These are phyloP conservation scores for Mimosa pudica DNA, from an alignment of 306 rosid species.

Conservation along the genomic window DNA sequence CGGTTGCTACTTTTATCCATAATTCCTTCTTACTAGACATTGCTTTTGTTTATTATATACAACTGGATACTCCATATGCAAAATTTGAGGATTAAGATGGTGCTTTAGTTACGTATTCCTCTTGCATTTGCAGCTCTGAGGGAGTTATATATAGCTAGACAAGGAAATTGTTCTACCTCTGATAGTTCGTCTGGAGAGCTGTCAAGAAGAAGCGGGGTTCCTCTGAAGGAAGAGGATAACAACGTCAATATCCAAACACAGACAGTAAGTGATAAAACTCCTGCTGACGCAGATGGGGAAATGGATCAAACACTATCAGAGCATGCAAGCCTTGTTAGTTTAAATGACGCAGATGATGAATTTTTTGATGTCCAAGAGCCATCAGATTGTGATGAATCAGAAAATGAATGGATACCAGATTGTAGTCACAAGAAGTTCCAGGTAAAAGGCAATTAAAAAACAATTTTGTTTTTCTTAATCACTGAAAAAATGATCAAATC, in stretches of 20 bases:
- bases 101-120: slow-evolving; percentile 29
- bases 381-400: slow-evolving; percentile 58
- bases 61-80: slow-evolving; percentile 5
- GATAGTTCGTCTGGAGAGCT: slow-evolving; percentile 60
- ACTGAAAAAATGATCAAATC: slow-evolving; percentile 25
- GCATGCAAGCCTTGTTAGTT: slow-evolving; percentile 53
- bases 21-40: slow-evolving; percentile 16
- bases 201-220: slow-evolving; percentile 42
- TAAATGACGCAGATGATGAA: slow-evolving; percentile 69
- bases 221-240: slow-evolving; percentile 46
- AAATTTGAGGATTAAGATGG: slow-evolving; percentile 23
- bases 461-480: slow-evolving; percentile 19
- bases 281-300: slow-evolving; percentile 42
- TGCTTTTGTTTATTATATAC: slow-evolving; percentile 24
- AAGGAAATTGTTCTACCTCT: slow-evolving; percentile 53
- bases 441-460: slow-evolving; percentile 40
- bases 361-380: slow-evolving; percentile 91
- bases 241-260: slow-evolving; percentile 45
- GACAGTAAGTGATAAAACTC: slow-evolving; percentile 41
- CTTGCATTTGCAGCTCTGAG: slow-evolving; percentile 67
- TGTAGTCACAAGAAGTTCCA: slow-evolving; percentile 46
- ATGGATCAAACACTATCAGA: slow-evolving; percentile 54
- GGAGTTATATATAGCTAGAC: slow-evolving; percentile 68
- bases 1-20: slow-evolving; percentile 49
- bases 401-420: slow-evolving; percentile 74